phyloP scores from a whole-genome alignment of 2,329 filamentous ascomycete species.

The Macroventuria anomochaeta region DNA sequence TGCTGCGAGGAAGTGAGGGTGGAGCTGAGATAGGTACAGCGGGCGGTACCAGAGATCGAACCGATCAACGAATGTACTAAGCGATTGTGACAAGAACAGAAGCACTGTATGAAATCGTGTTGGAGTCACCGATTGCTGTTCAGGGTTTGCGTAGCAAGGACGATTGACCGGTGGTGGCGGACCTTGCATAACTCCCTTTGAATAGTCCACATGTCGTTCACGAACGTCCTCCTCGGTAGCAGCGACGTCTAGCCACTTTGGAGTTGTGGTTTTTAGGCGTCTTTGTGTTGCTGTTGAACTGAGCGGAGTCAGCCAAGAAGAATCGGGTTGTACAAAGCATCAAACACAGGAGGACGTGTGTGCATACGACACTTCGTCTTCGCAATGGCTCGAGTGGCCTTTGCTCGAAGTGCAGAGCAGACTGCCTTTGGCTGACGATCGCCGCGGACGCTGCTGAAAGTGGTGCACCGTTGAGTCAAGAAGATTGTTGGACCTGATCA shows the following conservation, averaged over 20 bases:
- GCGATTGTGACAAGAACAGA: no score
- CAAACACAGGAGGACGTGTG: not conserved
- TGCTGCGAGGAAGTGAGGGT: constrained; percentile 7
- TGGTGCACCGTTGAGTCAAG: not conserved
- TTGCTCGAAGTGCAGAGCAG: not conserved
- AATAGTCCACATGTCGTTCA: not conserved
- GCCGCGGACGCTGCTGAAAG: not conserved
- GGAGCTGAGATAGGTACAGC: not conserved
- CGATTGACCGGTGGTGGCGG: not conserved
- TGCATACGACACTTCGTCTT: constrained; percentile 1
- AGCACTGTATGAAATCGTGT: not conserved
- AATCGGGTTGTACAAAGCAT: not conserved
- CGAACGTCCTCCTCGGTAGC: no score
- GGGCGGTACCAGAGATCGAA: constrained; percentile 9
- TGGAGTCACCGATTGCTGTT: not conserved
- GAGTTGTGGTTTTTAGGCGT: not conserved
- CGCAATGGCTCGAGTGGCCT: not conserved
- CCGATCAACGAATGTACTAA: not conserved
- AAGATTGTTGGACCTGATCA: not conserved
- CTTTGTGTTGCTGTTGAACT: not conserved
- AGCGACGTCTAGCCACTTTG: not conserved
- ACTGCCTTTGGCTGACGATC: not conserved
- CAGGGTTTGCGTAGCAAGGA: not conserved
- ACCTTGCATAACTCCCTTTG: not conserved
- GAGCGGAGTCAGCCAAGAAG: constrained; percentile 1